Evolutionary conservation across 495 filamentous ascomycete genomes (phyloP).

Genomic region (Physcia stellaris): DNA sequence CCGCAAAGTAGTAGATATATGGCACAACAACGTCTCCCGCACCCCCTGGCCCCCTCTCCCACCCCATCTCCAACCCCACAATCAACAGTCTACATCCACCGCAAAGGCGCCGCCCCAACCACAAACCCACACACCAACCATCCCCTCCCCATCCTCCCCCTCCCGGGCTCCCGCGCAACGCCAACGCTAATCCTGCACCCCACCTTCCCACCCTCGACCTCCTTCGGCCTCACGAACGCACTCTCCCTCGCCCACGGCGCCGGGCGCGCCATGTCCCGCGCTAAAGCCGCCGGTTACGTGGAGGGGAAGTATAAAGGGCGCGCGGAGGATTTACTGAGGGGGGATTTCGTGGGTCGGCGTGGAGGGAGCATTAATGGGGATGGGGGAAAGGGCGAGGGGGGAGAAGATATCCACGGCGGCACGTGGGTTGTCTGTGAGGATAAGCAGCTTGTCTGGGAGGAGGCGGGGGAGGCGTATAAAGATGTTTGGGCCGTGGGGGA

Average conservation of each 20-base stretch:
- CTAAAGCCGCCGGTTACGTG: conserved; percentile 15
- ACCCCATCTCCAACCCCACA: not conserved
- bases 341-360: conserved; percentile 12
- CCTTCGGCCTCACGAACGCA: conserved; percentile 16
- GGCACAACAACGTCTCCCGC: conserved; percentile 23
- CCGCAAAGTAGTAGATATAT: conserved; percentile 25
- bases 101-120: conserved; percentile 26
- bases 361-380: conserved; percentile 9
- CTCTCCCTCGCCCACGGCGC: conserved; percentile 25
- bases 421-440: conserved; percentile 28
- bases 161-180: conserved; percentile 24
- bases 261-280: conserved; percentile 21
- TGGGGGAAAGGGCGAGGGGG: conserved; percentile 4
- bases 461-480: conserved; percentile 27
- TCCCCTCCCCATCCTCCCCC: conserved; percentile 19
- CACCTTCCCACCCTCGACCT: conserved; percentile 11
- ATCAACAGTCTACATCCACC: conserved; percentile 20
- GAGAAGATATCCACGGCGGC: conserved; percentile 13
- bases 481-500: conserved; percentile 22
- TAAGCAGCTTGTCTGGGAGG: conserved; percentile 26
- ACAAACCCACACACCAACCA: conserved; percentile 6
- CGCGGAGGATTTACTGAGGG: conserved; percentile 8
- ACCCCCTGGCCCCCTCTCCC: conserved; percentile 20
- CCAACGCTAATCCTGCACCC: conserved; percentile 24
- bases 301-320: conserved; percentile 11